Evolutionary conservation across 805 yeast species (phyloP).

Genomic region (Candida anglica): DNA sequence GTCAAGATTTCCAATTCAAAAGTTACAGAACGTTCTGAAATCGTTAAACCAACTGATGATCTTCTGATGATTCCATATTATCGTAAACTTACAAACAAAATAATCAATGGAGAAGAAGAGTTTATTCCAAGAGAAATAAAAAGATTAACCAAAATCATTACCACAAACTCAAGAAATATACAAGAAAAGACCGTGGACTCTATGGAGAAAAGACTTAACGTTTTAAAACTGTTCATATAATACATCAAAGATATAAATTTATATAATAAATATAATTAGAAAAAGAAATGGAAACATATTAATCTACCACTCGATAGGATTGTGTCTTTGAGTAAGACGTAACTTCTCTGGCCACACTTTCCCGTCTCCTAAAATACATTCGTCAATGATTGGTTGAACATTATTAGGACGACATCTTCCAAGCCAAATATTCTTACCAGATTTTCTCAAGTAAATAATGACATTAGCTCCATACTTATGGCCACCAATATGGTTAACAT

Average conservation of each 20-base stretch:
- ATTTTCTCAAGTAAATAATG: slow-evolving; percentile 58
- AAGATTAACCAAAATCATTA: slow-evolving; percentile 43
- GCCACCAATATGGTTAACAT: slow-evolving; percentile 89
- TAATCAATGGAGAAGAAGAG: slow-evolving; percentile 39
- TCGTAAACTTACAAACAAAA: slow-evolving; percentile 41
- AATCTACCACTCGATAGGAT: slow-evolving; percentile 49
- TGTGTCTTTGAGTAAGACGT: slow-evolving; percentile 54
- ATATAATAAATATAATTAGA: slow-evolving; percentile 1
- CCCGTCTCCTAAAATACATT: slow-evolving; percentile 65
- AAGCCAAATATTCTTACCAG: slow-evolving; percentile 81
- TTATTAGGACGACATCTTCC: slow-evolving; percentile 82
- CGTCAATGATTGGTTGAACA: slow-evolving; percentile 68
- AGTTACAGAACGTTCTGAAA: slow-evolving; percentile 5
- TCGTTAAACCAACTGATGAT: slow-evolving; percentile 13
- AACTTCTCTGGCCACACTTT: slow-evolving; percentile 69
- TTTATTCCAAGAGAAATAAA: slow-evolving; percentile 43
- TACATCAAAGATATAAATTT: background rate
- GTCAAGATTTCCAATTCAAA: slow-evolving; percentile 1
- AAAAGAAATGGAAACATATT: background rate
- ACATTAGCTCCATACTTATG: slow-evolving; percentile 93
- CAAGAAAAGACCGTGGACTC: slow-evolving; percentile 45
- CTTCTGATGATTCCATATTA: slow-evolving; percentile 39
- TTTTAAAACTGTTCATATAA: slow-evolving; percentile 24
- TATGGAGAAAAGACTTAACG: slow-evolving; percentile 48
- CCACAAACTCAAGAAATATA: slow-evolving; percentile 29